These are phyloP conservation scores for Salvia hispanica DNA, from an alignment of 257 asterid genomes.

Conservation along the genomic window DNA sequence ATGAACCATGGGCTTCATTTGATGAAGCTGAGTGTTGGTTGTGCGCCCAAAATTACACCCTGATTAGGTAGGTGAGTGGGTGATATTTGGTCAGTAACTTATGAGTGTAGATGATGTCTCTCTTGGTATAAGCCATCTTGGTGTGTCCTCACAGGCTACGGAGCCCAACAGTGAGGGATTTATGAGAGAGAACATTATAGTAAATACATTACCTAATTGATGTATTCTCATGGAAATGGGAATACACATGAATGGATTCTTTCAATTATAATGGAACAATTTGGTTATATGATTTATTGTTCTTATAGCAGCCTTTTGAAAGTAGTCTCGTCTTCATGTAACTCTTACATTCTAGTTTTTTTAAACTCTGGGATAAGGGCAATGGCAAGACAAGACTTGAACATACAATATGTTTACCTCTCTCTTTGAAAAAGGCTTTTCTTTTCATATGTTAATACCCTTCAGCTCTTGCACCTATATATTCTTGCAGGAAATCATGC, in stretches of 20 bases:
- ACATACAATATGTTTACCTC: background rate
- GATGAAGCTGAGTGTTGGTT: background rate
- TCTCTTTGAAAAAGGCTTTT: background rate
- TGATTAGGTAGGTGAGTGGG: too few relatives aligned
- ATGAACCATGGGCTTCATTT: too few relatives aligned
- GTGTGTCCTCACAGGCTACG: background rate
- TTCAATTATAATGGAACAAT: background rate
- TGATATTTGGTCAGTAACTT: background rate
- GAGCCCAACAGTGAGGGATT: background rate
- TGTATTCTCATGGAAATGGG: background rate
- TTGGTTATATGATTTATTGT: background rate
- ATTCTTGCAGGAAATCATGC: conserved; percentile 61
- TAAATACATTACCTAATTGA: background rate
- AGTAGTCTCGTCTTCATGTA: background rate
- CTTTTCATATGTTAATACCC: background rate
- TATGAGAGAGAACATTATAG: background rate
- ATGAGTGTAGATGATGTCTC: background rate
- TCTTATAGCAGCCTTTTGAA: background rate
- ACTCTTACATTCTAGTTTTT: conserved; percentile 1
- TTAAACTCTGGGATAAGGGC: background rate
- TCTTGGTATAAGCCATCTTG: background rate
- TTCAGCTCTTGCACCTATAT: conserved; percentile 9
- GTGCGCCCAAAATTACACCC: too few relatives aligned
- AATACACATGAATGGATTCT: conserved; percentile 1
- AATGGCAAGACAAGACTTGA: conserved; percentile 2